Evolutionary conservation across 257 asterid species (phyloP), one percentile per base, ranked within the genome.

Genomic region (Cruciata laevipes): DNA sequence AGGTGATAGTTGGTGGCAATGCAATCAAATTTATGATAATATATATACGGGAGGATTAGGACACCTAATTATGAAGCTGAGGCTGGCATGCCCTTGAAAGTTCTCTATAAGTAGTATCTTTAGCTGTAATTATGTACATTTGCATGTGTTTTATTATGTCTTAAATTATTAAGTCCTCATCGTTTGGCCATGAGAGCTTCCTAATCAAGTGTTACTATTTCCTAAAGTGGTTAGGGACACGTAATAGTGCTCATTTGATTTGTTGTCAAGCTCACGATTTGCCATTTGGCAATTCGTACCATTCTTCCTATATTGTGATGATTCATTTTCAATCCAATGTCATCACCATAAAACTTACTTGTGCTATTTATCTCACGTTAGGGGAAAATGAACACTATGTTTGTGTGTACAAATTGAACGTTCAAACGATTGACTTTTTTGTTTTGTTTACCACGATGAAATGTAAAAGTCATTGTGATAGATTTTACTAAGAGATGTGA

Each of bases 1-100:
- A 53, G 40, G 53, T 51, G 70, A 66, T 24, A 20, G 55, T 66
- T 66, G 53, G 47, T 66, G 35, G 62, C 14, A 27, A 53, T 30
- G 38, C 1, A 24, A 27, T 59, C 6, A 47, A 47, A 47, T 16
- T 47, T 14, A 47, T 20, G 55, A 13, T 5, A 4, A 21, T 53
- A 20, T 20, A 6, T 20, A 65, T 16, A 25, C 13, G 0, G 20
- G 11, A 42, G 0, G 25, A 49, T 40, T 69, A 11, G 32, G 62
- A 20, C 38, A 49, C 47, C 8, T 3, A 4, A 0, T 47, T 47
- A 35, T 32, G 69, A 56, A 61, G 27, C 33, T 14, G 24, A 71
- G 60, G 70, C 75, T 71, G 75, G 60, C 75, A 64, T 65, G 70
- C 20, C 49, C 7, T 7, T 23, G 13, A 65, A 64, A 3, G 31